phyloP scores from a whole-genome alignment of 768 basidiomycete genomes.

The Suillus plorans region DNA sequence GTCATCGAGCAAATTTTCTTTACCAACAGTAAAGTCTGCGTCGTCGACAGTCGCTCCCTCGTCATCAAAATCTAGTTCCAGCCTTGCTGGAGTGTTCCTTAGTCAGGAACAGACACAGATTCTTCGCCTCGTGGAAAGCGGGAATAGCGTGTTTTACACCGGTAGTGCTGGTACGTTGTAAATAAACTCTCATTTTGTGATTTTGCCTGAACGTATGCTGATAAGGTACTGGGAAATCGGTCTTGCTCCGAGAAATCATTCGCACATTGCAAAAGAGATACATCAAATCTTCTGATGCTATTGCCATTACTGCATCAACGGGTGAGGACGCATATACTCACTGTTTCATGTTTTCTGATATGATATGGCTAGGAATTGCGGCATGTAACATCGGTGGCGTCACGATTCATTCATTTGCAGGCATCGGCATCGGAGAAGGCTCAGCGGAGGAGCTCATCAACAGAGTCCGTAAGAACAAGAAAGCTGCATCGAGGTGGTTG shows the following conservation, averaged over 20 bases:
- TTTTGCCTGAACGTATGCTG: slow-evolving; percentile 18
- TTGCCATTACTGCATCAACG: slow-evolving; percentile 94
- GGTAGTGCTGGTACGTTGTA: slow-evolving; percentile 84
- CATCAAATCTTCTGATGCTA: slow-evolving; percentile 57
- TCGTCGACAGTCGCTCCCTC: slow-evolving; percentile 8
- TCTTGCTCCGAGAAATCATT: slow-evolving; percentile 91
- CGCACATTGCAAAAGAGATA: slow-evolving; percentile 60
- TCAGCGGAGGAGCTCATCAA: slow-evolving; percentile 55
- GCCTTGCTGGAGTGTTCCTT: slow-evolving; percentile 52
- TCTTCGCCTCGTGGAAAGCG: slow-evolving; percentile 70
- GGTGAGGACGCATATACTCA: slow-evolving; percentile 42
- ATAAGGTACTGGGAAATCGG: slow-evolving; percentile 94
- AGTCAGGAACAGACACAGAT: slow-evolving; percentile 88
- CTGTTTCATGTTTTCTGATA: background rate
- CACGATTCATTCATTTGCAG: slow-evolving; percentile 95
- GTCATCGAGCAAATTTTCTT: slow-evolving; percentile 15
- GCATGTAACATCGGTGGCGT: slow-evolving; percentile 97
- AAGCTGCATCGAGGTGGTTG: slow-evolving; percentile 76
- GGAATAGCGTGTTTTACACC: slow-evolving; percentile 88
- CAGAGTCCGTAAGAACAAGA: slow-evolving; percentile 81
- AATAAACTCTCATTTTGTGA: slow-evolving; percentile 4
- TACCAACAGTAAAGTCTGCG: slow-evolving; percentile 12
- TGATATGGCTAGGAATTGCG: slow-evolving; percentile 65
- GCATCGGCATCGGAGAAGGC: slow-evolving; percentile 83
- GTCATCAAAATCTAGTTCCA: slow-evolving; percentile 14